Conservation (phyloP, 2,329 filamentous ascomycete species). For the Hyphodiscus sp. region DNA sequence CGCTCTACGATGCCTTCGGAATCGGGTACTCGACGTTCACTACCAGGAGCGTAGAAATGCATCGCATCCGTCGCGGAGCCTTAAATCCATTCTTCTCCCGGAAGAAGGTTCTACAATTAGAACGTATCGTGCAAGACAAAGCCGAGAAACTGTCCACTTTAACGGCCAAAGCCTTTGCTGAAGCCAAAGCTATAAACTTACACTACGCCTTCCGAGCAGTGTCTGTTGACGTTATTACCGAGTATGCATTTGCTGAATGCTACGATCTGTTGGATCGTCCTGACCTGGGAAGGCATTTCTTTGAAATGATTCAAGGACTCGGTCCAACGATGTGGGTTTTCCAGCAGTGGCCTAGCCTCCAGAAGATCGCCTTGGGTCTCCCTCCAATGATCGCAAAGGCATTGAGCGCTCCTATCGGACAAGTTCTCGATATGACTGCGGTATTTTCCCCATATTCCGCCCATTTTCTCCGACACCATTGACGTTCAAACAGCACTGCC, state of each 20-base stretch:
- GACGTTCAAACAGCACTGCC: too few species aligned
- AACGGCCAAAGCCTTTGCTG: not conserved
- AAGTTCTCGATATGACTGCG: constrained; percentile 1
- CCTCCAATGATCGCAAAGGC: constrained; percentile 4
- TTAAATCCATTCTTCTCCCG: constrained; percentile 7
- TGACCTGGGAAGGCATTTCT: constrained; percentile 7
- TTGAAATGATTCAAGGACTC: constrained; percentile 4
- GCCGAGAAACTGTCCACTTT: constrained; percentile 3
- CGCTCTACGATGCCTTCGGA: constrained; percentile 5
- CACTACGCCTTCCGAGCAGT: constrained; percentile 6
- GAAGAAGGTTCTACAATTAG: constrained; percentile 2
- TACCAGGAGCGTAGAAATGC: constrained; percentile 5
- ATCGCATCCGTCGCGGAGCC: constrained; percentile 8
- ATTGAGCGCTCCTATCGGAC: constrained; percentile 3
- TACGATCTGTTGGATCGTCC: constrained; percentile 8
- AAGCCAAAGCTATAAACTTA: constrained; percentile 1
- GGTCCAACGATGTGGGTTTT: constrained; percentile 25
- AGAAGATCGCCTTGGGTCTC: constrained; percentile 1
- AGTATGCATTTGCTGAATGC: constrained; percentile 4
- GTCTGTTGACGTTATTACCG: constrained; percentile 11
- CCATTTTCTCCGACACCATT: too few species aligned
- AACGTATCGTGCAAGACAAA: not conserved
- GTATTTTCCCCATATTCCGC: too few species aligned
- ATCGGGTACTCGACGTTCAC: constrained; percentile 5
- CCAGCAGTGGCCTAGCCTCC: constrained; percentile 8